phyloP scores from a whole-genome alignment of 176 grass and related monocot genomes.

The Eremochloa ophiuroides region DNA sequence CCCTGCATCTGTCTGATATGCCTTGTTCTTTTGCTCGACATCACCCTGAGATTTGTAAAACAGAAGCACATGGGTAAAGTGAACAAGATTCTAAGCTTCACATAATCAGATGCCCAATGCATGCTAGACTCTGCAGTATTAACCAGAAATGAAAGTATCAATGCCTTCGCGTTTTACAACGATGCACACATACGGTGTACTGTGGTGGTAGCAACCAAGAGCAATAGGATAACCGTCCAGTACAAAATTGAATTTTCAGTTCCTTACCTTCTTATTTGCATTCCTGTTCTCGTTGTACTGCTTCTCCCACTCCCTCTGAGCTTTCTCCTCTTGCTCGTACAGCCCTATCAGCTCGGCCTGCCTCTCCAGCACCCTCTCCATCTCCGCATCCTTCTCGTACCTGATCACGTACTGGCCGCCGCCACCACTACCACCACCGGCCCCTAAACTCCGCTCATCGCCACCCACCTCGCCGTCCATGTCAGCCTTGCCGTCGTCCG shows the following conservation, averaged over 20 bases:
- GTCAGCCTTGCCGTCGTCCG: constrained; percentile 12
- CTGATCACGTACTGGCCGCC: constrained; percentile 35
- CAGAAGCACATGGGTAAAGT: neutral
- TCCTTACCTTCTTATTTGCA: constrained; percentile 36
- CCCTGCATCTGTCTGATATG: neutral
- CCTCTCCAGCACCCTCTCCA: constrained; percentile 80
- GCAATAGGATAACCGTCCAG: neutral
- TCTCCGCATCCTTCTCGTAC: constrained; percentile 48
- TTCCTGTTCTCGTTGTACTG: constrained; percentile 48
- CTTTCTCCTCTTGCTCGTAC: constrained; percentile 71
- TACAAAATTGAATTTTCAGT: neutral
- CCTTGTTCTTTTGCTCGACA: constrained; percentile 12
- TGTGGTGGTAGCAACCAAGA: neutral
- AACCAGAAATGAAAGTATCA: neutral
- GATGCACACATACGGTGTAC: neutral
- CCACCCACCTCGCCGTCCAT: constrained; percentile 41
- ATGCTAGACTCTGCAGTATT: neutral
- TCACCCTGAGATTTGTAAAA: constrained; percentile 31
- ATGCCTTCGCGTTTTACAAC: neutral
- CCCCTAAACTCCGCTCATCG: constrained; percentile 29
- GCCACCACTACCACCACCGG: neutral
- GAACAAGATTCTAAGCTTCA: neutral
- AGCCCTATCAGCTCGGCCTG: constrained; percentile 83
- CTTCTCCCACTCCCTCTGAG: constrained; percentile 85
- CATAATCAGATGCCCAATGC: neutral